phyloP scores from a whole-genome alignment of 768 basidiomycete species.

The Fistulinella prunicolor region DNA sequence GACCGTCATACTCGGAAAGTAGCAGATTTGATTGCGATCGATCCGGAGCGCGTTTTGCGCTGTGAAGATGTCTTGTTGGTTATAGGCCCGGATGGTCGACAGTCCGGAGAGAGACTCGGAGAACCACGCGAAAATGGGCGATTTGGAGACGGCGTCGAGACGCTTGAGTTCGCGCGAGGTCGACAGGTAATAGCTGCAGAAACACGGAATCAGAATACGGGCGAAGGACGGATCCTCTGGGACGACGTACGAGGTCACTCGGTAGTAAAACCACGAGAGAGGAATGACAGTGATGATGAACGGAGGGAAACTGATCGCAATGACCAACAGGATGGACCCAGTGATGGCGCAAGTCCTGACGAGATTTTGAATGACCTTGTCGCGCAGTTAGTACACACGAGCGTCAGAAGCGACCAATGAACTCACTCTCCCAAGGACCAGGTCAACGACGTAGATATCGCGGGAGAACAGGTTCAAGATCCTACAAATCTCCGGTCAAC shows the following conservation, averaged over 20 bases:
- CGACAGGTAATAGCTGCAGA: conserved; percentile 74
- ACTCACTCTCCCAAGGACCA: conserved; percentile 64
- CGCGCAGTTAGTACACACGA: neutral
- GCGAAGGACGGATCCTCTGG: too few relatives aligned
- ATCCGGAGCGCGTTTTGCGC: conserved; percentile 68
- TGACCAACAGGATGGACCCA: conserved; percentile 64
- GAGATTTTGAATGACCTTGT: conserved; percentile 60
- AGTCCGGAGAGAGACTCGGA: conserved; percentile 74
- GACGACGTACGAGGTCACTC: conserved; percentile 68
- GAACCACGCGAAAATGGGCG: conserved; percentile 90
- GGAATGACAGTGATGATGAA: conserved; percentile 77
- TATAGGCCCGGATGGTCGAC: conserved; percentile 80
- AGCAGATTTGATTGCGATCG: conserved; percentile 84
- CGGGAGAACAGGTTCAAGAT: conserved; percentile 90
- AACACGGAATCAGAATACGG: too few relatives aligned
- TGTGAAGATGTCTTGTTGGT: conserved; percentile 65
- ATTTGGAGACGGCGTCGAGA: conserved; percentile 82
- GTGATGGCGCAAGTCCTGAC: conserved; percentile 62
- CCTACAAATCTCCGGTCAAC: conserved; percentile 33
- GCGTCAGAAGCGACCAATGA: fast-evolving
- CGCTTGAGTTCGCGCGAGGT: conserved; percentile 88
- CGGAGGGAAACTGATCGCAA: conserved; percentile 77
- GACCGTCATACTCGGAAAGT: conserved; percentile 65
- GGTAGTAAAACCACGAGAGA: conserved; percentile 72
- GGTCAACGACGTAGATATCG: conserved; percentile 85